Evolutionary conservation across 192 early-diverging fungal genomes (phyloP).

Genomic region (Mortierella claussenii): DNA sequence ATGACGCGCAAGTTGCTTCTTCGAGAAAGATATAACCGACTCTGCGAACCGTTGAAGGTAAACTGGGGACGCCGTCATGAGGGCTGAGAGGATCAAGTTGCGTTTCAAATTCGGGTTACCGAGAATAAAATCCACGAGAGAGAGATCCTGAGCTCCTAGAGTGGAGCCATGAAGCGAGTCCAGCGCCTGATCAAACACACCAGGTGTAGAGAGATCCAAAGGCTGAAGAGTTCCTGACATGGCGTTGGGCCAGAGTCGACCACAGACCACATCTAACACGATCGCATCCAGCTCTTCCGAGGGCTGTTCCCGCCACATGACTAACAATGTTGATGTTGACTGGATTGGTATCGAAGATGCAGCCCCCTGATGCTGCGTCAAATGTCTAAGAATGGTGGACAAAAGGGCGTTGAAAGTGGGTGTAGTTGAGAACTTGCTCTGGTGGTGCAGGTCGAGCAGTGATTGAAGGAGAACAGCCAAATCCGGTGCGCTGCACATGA

Average conservation of each 20-base stretch:
- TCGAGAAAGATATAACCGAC: not conserved
- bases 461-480: constrained; percentile 31
- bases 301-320: constrained; percentile 42
- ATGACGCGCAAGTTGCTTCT: not conserved
- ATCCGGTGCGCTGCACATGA: constrained; percentile 31
- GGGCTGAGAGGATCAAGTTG: constrained; percentile 24
- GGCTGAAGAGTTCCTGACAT: constrained; percentile 13
- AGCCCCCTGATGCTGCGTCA: constrained; percentile 26
- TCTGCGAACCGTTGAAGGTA: constrained; percentile 28
- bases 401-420: constrained; percentile 35
- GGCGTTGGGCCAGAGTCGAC: constrained; percentile 38
- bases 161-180: constrained; percentile 15
- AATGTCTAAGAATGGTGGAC: constrained; percentile 26
- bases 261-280: constrained; percentile 30
- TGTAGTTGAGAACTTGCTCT: constrained; percentile 25
- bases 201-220: constrained; percentile 20
- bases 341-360: constrained; percentile 21
- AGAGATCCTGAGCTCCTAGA: constrained; percentile 7
- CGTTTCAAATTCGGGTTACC: constrained; percentile 18
- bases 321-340: constrained; percentile 30
- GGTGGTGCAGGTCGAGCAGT: constrained; percentile 22
- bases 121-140: constrained; percentile 41
- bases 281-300: constrained; percentile 47
- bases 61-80: constrained; percentile 14
- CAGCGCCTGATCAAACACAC: constrained; percentile 33